phyloP scores from a whole-genome alignment of 2,329 filamentous ascomycete genomes.

The Epichloe typhina region DNA sequence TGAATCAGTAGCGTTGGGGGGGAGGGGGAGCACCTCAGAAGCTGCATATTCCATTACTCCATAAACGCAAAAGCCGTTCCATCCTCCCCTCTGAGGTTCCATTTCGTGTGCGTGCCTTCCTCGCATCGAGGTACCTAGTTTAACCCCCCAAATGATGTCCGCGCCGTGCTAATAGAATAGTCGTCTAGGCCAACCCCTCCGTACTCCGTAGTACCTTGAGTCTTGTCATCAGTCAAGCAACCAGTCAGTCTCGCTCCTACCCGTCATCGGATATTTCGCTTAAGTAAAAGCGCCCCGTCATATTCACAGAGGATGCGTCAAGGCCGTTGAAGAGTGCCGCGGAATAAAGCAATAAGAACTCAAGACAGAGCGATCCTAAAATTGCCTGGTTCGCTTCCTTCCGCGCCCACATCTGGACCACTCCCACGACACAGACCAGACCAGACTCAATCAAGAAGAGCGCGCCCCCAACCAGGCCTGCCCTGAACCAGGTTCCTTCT shows the following conservation, averaged over 20 bases:
- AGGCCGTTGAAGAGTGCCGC: constrained; percentile 6
- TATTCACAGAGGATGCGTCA: constrained; percentile 6
- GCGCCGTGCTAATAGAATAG: not conserved
- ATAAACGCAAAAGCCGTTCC: constrained; percentile 1
- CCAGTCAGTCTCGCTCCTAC: not conserved
- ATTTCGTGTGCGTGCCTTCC: not conserved
- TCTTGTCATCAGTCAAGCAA: not conserved
- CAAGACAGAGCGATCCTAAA: not conserved
- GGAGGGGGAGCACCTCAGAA: not conserved
- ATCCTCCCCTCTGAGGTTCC: not conserved
- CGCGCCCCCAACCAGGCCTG: constrained; percentile 12
- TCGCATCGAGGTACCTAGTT: not conserved
- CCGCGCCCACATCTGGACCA: constrained; percentile 10
- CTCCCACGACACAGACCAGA: constrained; percentile 11
- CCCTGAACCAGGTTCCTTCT: not conserved
- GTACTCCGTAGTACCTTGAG: not conserved
- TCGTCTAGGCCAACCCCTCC: not conserved
- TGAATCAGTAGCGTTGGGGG: too few relatives aligned
- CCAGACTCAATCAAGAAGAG: constrained; percentile 26
- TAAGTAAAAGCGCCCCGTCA: constrained; percentile 3
- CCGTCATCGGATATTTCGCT: not conserved
- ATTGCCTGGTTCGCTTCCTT: constrained; percentile 23
- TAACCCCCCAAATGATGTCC: not conserved
- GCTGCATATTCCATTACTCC: not conserved
- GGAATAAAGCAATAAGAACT: constrained; percentile 8